A percentile compares a stretch with the other conserved stretches of the same genome.
These are phyloP conservation scores for Skeletonema costatum DNA, from an alignment of 108 stramenopile species.

Conservation along the genomic window DNA sequence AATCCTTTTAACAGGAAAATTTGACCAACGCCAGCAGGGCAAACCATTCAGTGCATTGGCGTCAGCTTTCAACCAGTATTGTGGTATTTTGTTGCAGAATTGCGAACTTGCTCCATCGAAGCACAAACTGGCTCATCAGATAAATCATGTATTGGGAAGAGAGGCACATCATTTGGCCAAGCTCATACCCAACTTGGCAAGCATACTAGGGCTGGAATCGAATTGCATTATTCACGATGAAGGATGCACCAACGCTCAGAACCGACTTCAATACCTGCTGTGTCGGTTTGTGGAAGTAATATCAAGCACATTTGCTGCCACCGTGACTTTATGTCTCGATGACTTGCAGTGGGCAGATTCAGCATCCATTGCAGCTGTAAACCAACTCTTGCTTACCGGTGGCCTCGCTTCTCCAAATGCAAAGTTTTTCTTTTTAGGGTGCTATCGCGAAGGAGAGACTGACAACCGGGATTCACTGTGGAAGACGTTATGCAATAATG, in stretches of 20 bases:
- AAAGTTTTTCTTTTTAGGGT: constrained; percentile 15
- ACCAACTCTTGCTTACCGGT: not conserved
- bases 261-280: constrained; percentile 28
- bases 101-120: constrained; percentile 1
- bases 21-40: constrained; percentile 16
- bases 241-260: constrained; percentile 18
- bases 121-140: not conserved
- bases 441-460: not conserved
- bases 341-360: not conserved
- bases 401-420: not conserved
- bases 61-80: constrained; percentile 3
- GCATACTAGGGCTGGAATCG: not conserved
- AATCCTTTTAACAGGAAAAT: constrained; percentile 22
- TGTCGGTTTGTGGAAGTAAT: constrained; percentile 33
- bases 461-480: not conserved
- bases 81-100: constrained; percentile 5
- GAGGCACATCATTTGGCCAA: constrained; percentile 8
- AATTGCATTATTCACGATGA: not conserved
- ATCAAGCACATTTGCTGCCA: constrained; percentile 3
- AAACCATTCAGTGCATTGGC: constrained; percentile 14
- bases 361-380: constrained; percentile 18
- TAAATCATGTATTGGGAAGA: not conserved
- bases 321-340: constrained; percentile 36
- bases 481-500: not conserved
- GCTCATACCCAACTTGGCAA: constrained; percentile 25